Percentiles rank a stretch among this genome's conserved stretches.
These are phyloP conservation scores for Hortaea werneckii DNA, from an alignment of 2,329 filamentous ascomycete species.

Conservation along the genomic window DNA sequence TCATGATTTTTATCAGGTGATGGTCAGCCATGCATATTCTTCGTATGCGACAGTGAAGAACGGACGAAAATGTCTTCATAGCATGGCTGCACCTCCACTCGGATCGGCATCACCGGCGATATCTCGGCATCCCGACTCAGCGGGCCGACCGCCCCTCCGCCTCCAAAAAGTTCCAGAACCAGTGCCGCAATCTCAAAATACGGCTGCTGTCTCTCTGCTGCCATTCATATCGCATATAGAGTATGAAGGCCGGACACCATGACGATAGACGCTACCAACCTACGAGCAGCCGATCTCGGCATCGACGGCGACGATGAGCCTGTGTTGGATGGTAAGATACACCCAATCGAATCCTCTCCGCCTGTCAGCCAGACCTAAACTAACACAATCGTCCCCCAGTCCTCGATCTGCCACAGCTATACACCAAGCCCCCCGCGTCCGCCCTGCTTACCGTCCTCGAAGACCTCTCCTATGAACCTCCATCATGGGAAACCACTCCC, in stretches of 20 bases:
- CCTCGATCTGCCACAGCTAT: conserved; percentile 71
- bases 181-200: too few relatives aligned
- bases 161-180: too few relatives aligned
- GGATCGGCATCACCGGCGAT: too few relatives aligned
- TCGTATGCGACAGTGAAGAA: too few relatives aligned
- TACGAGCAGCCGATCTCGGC: conserved; percentile 2
- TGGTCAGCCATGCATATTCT: too few relatives aligned
- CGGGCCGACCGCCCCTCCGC: too few relatives aligned
- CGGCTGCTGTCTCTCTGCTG: too few relatives aligned
- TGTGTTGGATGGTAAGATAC: conserved; percentile 21
- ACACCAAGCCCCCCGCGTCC: conserved; percentile 59
- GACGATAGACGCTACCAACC: background rate
- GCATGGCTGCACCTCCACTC: too few relatives aligned
- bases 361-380: background rate
- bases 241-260: background rate
- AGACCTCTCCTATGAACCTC: conserved; percentile 55
- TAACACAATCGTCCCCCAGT: conserved; percentile 32
- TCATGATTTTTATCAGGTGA: too few relatives aligned
- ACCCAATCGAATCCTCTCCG: background rate
- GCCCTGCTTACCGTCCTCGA: conserved; percentile 57
- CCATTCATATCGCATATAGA: too few relatives aligned
- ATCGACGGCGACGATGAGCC: conserved; percentile 17
- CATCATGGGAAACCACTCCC: conserved; percentile 51
- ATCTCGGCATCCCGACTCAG: too few relatives aligned
- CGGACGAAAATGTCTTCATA: too few relatives aligned